Conservation (phyloP, 2,329 filamentous ascomycete species). For the Penicillium sp. region DNA sequence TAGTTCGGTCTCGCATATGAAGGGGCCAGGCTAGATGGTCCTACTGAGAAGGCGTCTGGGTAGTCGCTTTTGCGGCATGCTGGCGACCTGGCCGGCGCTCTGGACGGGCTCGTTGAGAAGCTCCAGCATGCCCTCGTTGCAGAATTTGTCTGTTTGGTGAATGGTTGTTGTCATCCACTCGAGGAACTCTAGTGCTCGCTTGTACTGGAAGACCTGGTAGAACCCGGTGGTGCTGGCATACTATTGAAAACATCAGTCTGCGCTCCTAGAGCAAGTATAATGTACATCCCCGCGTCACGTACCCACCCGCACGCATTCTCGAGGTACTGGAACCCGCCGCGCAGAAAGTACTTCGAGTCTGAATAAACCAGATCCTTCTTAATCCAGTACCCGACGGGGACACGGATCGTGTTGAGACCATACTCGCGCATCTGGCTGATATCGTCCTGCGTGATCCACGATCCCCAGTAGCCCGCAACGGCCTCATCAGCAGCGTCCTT, state of each 20-base stretch:
- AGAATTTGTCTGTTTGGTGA: slow-evolving; percentile 54
- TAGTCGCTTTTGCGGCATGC: slow-evolving; percentile 53
- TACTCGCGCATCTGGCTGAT: slow-evolving; percentile 55
- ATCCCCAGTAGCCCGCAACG: slow-evolving; percentile 58
- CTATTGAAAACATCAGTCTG: slow-evolving; percentile 23
- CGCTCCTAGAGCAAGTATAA: slow-evolving; percentile 58
- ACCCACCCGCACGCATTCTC: slow-evolving; percentile 55
- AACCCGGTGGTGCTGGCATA: slow-evolving; percentile 54
- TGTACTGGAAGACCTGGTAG: slow-evolving; percentile 62
- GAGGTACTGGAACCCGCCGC: slow-evolving; percentile 54
- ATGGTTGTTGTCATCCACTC: slow-evolving; percentile 60
- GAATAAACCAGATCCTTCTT: slow-evolving; percentile 55
- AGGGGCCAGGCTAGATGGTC: neutral
- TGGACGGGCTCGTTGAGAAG: slow-evolving; percentile 63
- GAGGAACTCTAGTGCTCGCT: slow-evolving; percentile 61
- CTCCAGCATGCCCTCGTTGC: slow-evolving; percentile 64
- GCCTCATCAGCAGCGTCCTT: slow-evolving; percentile 53
- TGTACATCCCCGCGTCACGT: slow-evolving; percentile 55
- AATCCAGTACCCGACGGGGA: slow-evolving; percentile 63
- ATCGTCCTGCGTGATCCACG: slow-evolving; percentile 57
- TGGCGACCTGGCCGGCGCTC: slow-evolving; percentile 37
- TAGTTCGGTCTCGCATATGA: neutral
- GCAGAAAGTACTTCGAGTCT: slow-evolving; percentile 57
- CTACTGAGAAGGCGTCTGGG: slow-evolving; percentile 49
- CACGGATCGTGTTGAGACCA: slow-evolving; percentile 59